Percentiles rank a stretch among this genome's conserved stretches.
phyloP scores from a whole-genome alignment of 169 alveolate species.

The Plasmodium fragile region DNA sequence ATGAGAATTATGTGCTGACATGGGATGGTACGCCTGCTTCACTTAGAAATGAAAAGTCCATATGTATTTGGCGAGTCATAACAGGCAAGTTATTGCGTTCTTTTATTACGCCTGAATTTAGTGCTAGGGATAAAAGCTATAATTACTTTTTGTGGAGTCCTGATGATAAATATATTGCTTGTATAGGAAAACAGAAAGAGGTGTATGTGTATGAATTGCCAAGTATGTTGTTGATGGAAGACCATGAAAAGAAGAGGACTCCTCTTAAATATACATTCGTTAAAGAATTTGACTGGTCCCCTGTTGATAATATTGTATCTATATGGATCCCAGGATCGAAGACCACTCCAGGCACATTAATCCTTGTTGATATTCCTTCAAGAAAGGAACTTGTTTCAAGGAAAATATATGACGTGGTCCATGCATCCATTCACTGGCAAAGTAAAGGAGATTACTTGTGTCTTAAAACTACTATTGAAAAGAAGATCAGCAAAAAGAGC shows the following conservation, averaged over 20 bases:
- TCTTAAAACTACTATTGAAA: slow-evolving; percentile 89
- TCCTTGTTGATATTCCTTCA: slow-evolving; percentile 88
- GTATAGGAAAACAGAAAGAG: slow-evolving; percentile 77
- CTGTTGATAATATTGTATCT: slow-evolving; percentile 91
- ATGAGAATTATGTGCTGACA: slow-evolving; percentile 90
- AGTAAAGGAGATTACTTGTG: slow-evolving; percentile 92
- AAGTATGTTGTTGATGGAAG: slow-evolving; percentile 85
- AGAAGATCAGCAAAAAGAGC: slow-evolving; percentile 91
- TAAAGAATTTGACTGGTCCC: slow-evolving; percentile 92
- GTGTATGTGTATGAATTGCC: slow-evolving; percentile 87
- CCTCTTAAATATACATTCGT: slow-evolving; percentile 89
- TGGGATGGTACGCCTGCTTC: slow-evolving; percentile 93
- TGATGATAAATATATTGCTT: slow-evolving; percentile 90
- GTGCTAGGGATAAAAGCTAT: slow-evolving; percentile 85
- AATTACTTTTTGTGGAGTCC: slow-evolving; percentile 91
- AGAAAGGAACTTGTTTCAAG: slow-evolving; percentile 91
- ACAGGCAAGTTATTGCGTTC: slow-evolving; percentile 89
- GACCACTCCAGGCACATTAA: slow-evolving; percentile 91
- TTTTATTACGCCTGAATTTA: slow-evolving; percentile 83
- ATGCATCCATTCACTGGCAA: slow-evolving; percentile 93
- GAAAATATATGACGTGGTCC: slow-evolving; percentile 90
- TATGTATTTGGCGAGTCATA: slow-evolving; percentile 91
- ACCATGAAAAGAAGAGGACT: slow-evolving; percentile 86
- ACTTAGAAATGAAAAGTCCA: slow-evolving; percentile 88
- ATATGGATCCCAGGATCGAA: slow-evolving; percentile 90